Evolutionary conservation across 106 monocot genomes (phyloP).

Genomic region (Gastrodia elata): DNA sequence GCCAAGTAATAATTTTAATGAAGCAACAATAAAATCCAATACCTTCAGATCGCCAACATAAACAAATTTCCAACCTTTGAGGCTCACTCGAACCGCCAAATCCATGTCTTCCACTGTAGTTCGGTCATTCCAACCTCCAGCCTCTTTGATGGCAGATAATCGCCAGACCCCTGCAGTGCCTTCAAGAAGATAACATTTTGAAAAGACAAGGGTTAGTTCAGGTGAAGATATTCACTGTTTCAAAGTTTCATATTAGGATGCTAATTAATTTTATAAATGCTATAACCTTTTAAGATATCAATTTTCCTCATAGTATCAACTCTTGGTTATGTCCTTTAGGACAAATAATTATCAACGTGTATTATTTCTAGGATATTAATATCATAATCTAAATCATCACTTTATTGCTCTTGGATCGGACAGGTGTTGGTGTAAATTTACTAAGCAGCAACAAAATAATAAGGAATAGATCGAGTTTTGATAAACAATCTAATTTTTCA

Average conservation of each 20-base stretch:
- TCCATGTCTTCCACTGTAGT: conserved; percentile 12
- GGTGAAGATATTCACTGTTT: not conserved
- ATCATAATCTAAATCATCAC: not conserved
- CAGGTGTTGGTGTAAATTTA: not conserved
- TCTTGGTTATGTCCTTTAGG: not conserved
- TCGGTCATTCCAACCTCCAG: conserved; percentile 12
- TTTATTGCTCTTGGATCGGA: not conserved
- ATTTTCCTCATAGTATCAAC: not conserved
- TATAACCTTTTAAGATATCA: not conserved
- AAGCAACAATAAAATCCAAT: conserved; percentile 5
- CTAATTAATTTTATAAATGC: not conserved
- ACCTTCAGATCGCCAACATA: conserved; percentile 8
- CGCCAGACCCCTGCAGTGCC: conserved; percentile 10
- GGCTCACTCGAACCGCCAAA: conserved; percentile 7
- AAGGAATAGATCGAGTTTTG: not conserved
- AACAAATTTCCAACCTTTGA: conserved; percentile 9
- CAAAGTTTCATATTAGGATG: not conserved
- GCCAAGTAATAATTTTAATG: not conserved
- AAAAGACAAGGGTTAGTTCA: not conserved
- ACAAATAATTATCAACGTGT: not conserved
- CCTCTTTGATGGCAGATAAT: conserved; percentile 8
- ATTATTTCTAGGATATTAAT: not conserved
- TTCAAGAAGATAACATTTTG: not conserved
- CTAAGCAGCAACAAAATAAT: not conserved
- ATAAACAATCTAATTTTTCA: not conserved